Evolutionary conservation across 2,329 filamentous ascomycete species (phyloP).

Genomic region (Botryotinia narcissicola): DNA sequence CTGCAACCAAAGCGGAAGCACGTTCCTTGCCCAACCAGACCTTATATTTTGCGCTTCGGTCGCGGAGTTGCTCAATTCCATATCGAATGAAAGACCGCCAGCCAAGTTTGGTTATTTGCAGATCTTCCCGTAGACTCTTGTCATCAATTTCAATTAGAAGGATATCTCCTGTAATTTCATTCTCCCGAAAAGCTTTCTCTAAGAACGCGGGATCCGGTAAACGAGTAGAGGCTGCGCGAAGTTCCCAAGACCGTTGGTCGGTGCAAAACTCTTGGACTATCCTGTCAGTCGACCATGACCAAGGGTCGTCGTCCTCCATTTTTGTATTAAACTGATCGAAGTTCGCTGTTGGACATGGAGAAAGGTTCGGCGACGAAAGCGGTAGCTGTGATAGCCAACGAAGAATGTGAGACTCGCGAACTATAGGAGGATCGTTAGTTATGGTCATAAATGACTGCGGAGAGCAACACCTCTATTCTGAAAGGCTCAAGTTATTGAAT

Average conservation of each 20-base stretch:
- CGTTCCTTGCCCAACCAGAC: neutral
- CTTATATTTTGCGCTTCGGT: conserved; percentile 51
- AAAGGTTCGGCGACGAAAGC: neutral
- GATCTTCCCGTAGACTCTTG: conserved; percentile 29
- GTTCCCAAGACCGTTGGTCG: conserved; percentile 49
- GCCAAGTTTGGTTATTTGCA: conserved; percentile 31
- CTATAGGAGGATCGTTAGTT: conserved; percentile 6
- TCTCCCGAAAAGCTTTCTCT: conserved; percentile 54
- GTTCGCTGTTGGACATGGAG: neutral
- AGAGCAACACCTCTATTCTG: neutral
- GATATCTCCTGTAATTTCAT: conserved; percentile 49
- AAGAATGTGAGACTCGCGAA: neutral
- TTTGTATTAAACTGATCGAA: neutral
- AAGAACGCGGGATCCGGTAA: conserved; percentile 53
- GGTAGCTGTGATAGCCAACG: conserved; percentile 12
- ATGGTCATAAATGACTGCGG: conserved; percentile 1
- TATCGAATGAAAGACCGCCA: conserved; percentile 45
- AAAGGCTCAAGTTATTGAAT: neutral
- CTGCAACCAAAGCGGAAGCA: neutral
- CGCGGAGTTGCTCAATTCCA: conserved; percentile 56
- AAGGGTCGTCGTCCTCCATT: conserved; percentile 59
- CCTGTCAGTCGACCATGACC: conserved; percentile 66
- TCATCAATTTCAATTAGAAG: conserved; percentile 32
- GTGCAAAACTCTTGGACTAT: conserved; percentile 66
- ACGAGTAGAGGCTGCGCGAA: conserved; percentile 32